These are phyloP conservation scores for Canavalia gladiata DNA, from an alignment of 306 rosid genomes.

Conservation along the genomic window DNA sequence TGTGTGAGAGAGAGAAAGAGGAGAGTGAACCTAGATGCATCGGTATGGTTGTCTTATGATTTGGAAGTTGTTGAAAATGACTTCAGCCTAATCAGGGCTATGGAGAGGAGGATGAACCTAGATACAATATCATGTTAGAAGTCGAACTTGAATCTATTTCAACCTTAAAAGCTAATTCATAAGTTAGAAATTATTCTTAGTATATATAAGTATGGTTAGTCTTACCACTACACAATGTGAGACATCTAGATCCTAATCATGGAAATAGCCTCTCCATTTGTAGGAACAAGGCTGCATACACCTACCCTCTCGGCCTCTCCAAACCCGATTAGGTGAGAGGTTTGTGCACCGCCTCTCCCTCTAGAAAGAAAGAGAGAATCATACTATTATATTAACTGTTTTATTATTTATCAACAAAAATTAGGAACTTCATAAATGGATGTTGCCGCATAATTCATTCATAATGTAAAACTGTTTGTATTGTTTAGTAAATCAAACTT, in stretches of 20 bases:
- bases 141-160: too few species aligned
- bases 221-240: too few species aligned
- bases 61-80: too few species aligned
- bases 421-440: background rate
- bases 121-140: too few species aligned
- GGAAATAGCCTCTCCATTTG: background rate
- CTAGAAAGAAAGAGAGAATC: background rate
- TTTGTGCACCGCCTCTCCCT: background rate
- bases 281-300: background rate
- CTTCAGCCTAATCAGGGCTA: too few species aligned
- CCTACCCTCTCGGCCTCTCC: background rate
- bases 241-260: background rate
- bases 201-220: too few species aligned
- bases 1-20: too few species aligned
- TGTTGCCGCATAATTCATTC: background rate
- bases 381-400: background rate
- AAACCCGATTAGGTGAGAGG: background rate
- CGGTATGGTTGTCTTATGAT: too few species aligned
- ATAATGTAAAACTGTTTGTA: background rate
- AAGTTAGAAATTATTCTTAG: too few species aligned
- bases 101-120: too few species aligned
- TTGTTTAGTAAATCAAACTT: constrained; percentile 22
- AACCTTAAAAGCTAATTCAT: too few species aligned
- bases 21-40: too few species aligned
- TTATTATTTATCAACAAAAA: background rate